Conservation (phyloP, 306 rosid species). For the Cucumis melo region DNA sequence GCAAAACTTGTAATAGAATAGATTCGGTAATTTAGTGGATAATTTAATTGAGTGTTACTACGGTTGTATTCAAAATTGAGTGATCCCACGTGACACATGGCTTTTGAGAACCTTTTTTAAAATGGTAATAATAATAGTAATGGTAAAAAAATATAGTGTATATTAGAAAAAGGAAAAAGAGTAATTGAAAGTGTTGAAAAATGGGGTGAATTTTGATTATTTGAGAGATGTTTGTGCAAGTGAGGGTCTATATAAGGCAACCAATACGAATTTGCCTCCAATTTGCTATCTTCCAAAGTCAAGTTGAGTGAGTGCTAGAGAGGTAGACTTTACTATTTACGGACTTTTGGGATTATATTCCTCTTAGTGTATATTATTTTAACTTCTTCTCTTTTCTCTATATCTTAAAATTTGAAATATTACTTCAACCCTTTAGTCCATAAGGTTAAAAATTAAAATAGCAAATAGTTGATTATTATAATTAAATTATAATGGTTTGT, state of each 20-base stretch:
- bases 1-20: too few species aligned
- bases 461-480: too few species aligned
- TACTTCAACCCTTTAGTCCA: too few species aligned
- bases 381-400: too few species aligned
- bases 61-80: background rate
- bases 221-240: background rate
- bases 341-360: background rate
- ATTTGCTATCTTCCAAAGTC: background rate
- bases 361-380: too few species aligned
- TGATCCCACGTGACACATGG: background rate
- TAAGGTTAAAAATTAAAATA: too few species aligned
- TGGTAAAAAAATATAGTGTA: too few species aligned
- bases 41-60: background rate
- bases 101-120: background rate
- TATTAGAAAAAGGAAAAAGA: too few species aligned
- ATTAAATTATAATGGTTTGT: too few species aligned
- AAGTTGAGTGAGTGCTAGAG: background rate
- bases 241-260: background rate
- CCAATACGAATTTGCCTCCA: background rate
- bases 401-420: too few species aligned
- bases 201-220: background rate
- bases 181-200: background rate
- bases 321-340: background rate
- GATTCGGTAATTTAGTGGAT: background rate
- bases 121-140: too few species aligned